Conservation (phyloP, 2,329 filamentous ascomycete species). For the Sodiomyces alkalinus region DNA sequence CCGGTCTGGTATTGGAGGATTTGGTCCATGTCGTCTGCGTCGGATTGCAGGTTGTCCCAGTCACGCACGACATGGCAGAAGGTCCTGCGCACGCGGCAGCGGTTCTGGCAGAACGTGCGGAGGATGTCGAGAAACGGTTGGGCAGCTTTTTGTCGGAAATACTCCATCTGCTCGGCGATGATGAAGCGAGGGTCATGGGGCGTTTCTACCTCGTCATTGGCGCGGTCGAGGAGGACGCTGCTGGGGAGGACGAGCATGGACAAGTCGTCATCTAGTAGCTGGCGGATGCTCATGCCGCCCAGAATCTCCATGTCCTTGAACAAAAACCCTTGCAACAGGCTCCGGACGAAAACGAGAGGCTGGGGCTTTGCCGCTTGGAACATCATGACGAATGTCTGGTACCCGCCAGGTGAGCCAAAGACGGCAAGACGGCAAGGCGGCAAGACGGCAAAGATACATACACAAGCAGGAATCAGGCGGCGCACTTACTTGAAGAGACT, state of each 20-base stretch:
- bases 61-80: conserved; percentile 70
- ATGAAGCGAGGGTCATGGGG: conserved; percentile 59
- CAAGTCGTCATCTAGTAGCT: conserved; percentile 73
- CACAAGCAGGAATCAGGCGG: too few relatives aligned
- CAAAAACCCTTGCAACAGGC: conserved; percentile 61
- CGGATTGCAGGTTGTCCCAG: conserved; percentile 71
- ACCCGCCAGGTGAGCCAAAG: neutral
- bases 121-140: conserved; percentile 73
- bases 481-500: conserved; percentile 49
- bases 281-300: conserved; percentile 51
- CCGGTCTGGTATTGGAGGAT: conserved; percentile 45
- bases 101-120: conserved; percentile 75
- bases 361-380: conserved; percentile 71
- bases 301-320: conserved; percentile 58
- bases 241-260: conserved; percentile 58
- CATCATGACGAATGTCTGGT: conserved; percentile 53
- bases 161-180: conserved; percentile 60
- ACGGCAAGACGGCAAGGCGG: too few relatives aligned
- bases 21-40: conserved; percentile 64
- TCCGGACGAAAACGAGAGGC: conserved; percentile 70
- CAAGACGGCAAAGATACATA: too few relatives aligned
- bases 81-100: conserved; percentile 78
- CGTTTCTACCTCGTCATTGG: conserved; percentile 63
- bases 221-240: conserved; percentile 53
- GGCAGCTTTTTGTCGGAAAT: conserved; percentile 43